Evolutionary conservation across 2,329 filamentous ascomycete genomes (phyloP).

Genomic region (Alternaria ethzedia): DNA sequence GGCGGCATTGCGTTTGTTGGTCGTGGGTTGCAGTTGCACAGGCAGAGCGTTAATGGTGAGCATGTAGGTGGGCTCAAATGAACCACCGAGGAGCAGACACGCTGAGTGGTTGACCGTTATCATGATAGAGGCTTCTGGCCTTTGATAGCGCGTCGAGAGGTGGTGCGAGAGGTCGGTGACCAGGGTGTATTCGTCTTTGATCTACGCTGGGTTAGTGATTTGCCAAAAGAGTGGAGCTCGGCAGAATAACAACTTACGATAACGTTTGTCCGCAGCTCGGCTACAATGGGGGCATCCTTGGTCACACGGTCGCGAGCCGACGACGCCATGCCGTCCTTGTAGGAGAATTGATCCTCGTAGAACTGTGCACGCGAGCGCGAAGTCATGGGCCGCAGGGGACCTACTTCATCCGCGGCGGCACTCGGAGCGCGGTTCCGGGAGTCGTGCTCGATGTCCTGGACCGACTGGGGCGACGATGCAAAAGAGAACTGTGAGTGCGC

Average conservation of each 20-base stretch:
- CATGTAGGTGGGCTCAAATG: slow-evolving; percentile 79
- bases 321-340: slow-evolving; percentile 42
- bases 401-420: slow-evolving; percentile 26
- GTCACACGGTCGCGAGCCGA: slow-evolving; percentile 51
- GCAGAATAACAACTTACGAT: slow-evolving; percentile 51
- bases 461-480: slow-evolving; percentile 41
- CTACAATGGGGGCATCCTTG: slow-evolving; percentile 56
- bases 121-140: slow-evolving; percentile 74
- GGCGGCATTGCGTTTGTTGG: slow-evolving; percentile 81
- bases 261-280: slow-evolving; percentile 58
- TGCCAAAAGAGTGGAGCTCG: slow-evolving; percentile 13
- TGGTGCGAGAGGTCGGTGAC: slow-evolving; percentile 75
- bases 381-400: slow-evolving; percentile 18
- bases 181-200: slow-evolving; percentile 76
- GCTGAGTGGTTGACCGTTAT: slow-evolving; percentile 77
- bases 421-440: slow-evolving; percentile 23
- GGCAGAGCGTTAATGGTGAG: slow-evolving; percentile 76
- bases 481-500: slow-evolving; percentile 49
- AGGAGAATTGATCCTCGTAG: slow-evolving; percentile 48
- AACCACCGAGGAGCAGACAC: slow-evolving; percentile 76
- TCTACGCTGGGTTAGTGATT: slow-evolving; percentile 54
- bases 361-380: slow-evolving; percentile 42
- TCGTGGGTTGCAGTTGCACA: slow-evolving; percentile 71
- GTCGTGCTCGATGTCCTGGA: slow-evolving; percentile 27
- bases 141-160: slow-evolving; percentile 76